A percentile compares a stretch with the other conserved stretches of the same genome.
These are phyloP conservation scores for Verticillium klebahnii DNA, from an alignment of 2,329 filamentous ascomycete genomes.

Conservation along the genomic window DNA sequence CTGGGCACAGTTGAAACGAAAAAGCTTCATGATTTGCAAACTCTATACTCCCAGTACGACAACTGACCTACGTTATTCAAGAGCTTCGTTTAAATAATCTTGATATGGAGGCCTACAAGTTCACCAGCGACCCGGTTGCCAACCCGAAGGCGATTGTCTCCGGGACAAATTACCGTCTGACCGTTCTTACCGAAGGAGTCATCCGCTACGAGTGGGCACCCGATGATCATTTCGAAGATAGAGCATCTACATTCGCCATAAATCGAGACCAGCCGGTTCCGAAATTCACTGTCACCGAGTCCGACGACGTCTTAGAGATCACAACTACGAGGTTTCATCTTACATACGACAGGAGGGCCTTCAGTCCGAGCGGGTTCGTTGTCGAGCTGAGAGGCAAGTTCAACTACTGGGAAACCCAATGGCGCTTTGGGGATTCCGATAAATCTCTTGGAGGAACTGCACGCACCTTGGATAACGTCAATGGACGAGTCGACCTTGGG, in stretches of 20 bases:
- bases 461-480: conserved; percentile 48
- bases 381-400: conserved; percentile 38
- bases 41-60: too few relatives aligned
- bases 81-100: too few relatives aligned
- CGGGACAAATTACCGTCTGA: conserved; percentile 51
- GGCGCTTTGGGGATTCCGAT: conserved; percentile 44
- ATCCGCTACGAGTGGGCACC: conserved; percentile 59
- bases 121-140: conserved; percentile 37
- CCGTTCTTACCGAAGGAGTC: conserved; percentile 49
- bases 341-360: conserved; percentile 52
- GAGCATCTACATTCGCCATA: conserved; percentile 57
- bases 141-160: conserved; percentile 38
- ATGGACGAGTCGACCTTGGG: conserved; percentile 46
- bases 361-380: conserved; percentile 44
- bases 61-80: too few relatives aligned
- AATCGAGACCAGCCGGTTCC: conserved; percentile 41
- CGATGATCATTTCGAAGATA: conserved; percentile 57
- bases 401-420: conserved; percentile 34
- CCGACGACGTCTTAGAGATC: conserved; percentile 45
- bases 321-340: conserved; percentile 51
- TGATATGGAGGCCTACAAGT: conserved; percentile 27
- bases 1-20: too few relatives aligned
- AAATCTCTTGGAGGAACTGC: conserved; percentile 41
- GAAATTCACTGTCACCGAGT: conserved; percentile 42
- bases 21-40: too few relatives aligned